phyloP scores from a whole-genome alignment of 176 grass and related monocot genomes.

The Carex kokanica region DNA sequence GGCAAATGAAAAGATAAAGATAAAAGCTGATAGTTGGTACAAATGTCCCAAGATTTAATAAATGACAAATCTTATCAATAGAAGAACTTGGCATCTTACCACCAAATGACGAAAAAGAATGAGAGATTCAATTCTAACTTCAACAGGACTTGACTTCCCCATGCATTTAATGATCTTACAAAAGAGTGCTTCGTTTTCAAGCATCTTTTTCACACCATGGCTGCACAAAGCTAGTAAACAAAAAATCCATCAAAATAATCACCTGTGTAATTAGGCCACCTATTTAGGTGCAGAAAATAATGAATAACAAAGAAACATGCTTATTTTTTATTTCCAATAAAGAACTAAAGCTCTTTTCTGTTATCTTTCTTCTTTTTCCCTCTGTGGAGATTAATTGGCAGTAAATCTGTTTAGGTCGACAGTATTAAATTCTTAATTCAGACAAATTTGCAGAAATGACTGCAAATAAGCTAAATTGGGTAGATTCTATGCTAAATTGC shows the following conservation, averaged over 20 bases:
- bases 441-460: not conserved
- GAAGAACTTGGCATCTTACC: slow-evolving; percentile 31
- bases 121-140: slow-evolving; percentile 54
- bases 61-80: not conserved
- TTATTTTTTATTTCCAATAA: not conserved
- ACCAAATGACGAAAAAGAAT: slow-evolving; percentile 62
- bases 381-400: not conserved
- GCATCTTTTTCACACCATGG: slow-evolving; percentile 51
- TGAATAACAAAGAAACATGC: not conserved
- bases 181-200: slow-evolving; percentile 53
- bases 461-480: not conserved
- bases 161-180: slow-evolving; percentile 34
- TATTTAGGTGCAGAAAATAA: not conserved
- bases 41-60: not conserved
- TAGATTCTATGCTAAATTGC: not conserved
- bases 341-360: not conserved
- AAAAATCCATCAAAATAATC: not conserved
- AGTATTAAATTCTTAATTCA: not conserved
- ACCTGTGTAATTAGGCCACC: not conserved
- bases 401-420: not conserved
- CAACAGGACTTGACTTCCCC: slow-evolving; percentile 32
- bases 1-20: not conserved
- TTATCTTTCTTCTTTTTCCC: not conserved
- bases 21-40: not conserved
- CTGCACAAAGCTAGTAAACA: slow-evolving; percentile 68